Conservation (phyloP, 2,329 filamentous ascomycete genomes). For the Dryadomyces quercus-mongolicae region DNA sequence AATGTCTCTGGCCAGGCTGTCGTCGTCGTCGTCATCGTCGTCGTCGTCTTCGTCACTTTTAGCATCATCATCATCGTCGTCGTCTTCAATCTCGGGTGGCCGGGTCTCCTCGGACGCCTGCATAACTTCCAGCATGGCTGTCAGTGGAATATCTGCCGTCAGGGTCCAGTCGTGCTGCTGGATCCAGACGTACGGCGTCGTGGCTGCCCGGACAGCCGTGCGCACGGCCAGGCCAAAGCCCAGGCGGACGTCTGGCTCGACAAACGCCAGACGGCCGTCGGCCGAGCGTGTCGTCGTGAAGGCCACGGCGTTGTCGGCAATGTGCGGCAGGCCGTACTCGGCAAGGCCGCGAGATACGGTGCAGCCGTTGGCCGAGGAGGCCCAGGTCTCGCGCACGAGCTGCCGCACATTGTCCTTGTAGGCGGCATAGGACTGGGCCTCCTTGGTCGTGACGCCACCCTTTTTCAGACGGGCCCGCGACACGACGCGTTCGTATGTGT, state of each 20-base stretch:
- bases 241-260: conserved; percentile 32
- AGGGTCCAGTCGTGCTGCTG: conserved; percentile 47
- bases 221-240: conserved; percentile 43
- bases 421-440: conserved; percentile 25
- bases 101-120: conserved; percentile 14
- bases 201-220: conserved; percentile 31
- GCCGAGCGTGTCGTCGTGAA: conserved; percentile 22
- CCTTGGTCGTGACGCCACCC: conserved; percentile 35
- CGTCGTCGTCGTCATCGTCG: neutral
- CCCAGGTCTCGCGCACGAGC: conserved; percentile 20
- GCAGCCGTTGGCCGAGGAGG: neutral
- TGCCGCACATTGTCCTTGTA: conserved; percentile 37
- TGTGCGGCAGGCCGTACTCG: conserved; percentile 30
- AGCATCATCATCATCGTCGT: neutral
- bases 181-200: conserved; percentile 42
- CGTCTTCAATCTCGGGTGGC: neutral
- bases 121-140: conserved; percentile 34
- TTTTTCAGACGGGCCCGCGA: conserved; percentile 35
- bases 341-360: conserved; percentile 21
- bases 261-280: conserved; percentile 29
- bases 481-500: conserved; percentile 36
- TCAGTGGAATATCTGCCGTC: conserved; percentile 30
- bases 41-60: neutral
- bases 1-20: neutral
- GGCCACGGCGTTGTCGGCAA: conserved; percentile 22